phyloP scores from a whole-genome alignment of 345 rosid genomes.

The Euphorbia tirucalli region DNA sequence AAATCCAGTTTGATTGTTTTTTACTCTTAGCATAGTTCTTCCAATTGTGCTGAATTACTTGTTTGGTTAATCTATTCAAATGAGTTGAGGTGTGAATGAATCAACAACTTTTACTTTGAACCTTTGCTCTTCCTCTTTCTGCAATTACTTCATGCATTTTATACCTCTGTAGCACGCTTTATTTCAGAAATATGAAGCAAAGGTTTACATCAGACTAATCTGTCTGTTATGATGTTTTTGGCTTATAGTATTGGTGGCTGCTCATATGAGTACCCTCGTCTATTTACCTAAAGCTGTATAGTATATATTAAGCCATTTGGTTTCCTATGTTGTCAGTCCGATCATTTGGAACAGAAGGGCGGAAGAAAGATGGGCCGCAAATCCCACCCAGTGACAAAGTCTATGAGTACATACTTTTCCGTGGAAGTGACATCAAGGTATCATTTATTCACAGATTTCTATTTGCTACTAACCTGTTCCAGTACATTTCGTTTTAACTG shows the following conservation, averaged over 20 bases:
- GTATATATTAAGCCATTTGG: background rate
- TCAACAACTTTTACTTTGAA: background rate
- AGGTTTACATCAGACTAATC: background rate
- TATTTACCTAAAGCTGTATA: background rate
- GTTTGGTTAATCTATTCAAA: background rate
- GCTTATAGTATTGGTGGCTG: too few species aligned
- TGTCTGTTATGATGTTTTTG: background rate
- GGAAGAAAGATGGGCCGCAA: conserved; percentile 67
- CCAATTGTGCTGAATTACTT: background rate
- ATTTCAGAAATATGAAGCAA: background rate
- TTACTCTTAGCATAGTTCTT: background rate
- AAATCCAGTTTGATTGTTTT: background rate
- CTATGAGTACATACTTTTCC: conserved; percentile 63
- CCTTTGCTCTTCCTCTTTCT: background rate
- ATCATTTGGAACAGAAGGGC: conserved; percentile 75
- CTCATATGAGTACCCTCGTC: background rate
- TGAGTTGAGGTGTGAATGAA: background rate
- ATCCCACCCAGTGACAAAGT: conserved; percentile 58
- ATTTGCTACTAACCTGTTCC: background rate
- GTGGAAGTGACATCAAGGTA: conserved; percentile 73
- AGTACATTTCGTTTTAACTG: background rate
- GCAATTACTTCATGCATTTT: background rate
- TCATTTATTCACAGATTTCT: background rate
- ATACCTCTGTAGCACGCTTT: background rate
- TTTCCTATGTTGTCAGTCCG: conserved; percentile 42